Conservation (phyloP, 306 rosid species). For the Trifolium repens region DNA sequence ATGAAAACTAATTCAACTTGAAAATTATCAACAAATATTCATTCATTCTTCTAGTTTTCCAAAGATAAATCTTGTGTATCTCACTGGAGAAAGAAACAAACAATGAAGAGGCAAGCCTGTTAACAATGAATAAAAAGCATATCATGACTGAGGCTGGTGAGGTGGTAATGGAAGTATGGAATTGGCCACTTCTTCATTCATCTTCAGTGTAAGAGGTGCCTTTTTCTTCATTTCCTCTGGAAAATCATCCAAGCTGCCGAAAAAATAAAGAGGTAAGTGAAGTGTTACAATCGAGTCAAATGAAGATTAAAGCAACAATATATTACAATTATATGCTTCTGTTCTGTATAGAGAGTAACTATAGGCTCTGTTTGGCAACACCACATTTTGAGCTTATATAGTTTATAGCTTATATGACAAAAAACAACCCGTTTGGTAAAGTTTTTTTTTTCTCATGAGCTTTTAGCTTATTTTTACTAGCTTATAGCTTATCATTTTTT, state of each 20-base stretch:
- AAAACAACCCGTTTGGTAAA: no score
- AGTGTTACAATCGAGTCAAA: not conserved
- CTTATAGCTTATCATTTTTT: no score
- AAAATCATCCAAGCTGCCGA: conserved; percentile 64
- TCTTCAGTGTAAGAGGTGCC: conserved; percentile 92
- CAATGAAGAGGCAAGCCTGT: conserved; percentile 36
- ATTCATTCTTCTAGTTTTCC: conserved; percentile 36
- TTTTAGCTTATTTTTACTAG: no score
- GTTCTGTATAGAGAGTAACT: not conserved
- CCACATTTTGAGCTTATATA: no score
- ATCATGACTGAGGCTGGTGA: conserved; percentile 68
- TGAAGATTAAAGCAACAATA: not conserved
- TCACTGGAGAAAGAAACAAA: conserved; percentile 36
- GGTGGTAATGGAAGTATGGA: conserved; percentile 69
- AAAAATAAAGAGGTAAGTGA: not conserved
- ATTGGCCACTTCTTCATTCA: conserved; percentile 84
- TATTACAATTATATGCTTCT: no score
- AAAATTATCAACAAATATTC: conserved; percentile 47
- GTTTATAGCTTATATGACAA: no score
- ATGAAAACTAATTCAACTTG: conserved; percentile 47
- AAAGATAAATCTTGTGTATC: no score
- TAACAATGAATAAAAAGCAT: conserved; percentile 35
- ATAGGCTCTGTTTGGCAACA: no score
- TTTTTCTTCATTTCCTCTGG: conserved; percentile 97
- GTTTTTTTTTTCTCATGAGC: not conserved